A percentile compares a stretch with the other conserved stretches of the same genome.
Evolutionary conservation across 2,329 filamentous ascomycete species (phyloP).

Genomic region (Amylocarpus encephaloides): DNA sequence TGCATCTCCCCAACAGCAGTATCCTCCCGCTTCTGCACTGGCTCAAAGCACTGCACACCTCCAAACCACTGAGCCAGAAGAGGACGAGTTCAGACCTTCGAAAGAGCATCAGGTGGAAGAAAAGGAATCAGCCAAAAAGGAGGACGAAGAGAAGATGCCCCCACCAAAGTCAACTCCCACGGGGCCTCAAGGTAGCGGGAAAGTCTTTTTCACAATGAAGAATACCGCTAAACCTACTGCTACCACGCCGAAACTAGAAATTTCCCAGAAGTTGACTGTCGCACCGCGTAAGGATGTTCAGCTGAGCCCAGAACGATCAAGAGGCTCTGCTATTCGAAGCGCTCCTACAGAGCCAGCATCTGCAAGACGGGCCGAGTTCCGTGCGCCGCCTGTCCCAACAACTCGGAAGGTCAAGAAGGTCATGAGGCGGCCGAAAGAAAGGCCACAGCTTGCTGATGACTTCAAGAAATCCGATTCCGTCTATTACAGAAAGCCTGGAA

Average conservation of each 20-base stretch:
- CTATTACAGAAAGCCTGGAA: constrained; percentile 92
- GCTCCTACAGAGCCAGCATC: constrained; percentile 47
- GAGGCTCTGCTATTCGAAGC: constrained; percentile 31
- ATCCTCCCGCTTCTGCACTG: constrained; percentile 21
- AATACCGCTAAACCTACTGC: constrained; percentile 54
- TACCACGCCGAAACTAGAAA: constrained; percentile 55
- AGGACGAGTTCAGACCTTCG: constrained; percentile 48
- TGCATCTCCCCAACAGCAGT: constrained; percentile 27
- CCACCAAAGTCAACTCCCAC: constrained; percentile 46
- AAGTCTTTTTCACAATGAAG: constrained; percentile 94
- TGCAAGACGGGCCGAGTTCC: constrained; percentile 32
- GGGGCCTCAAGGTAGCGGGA: constrained; percentile 45
- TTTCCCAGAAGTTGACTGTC: constrained; percentile 63
- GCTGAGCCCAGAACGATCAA: constrained; percentile 38
- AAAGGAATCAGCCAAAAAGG: constrained; percentile 40
- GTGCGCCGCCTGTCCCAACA: constrained; percentile 30
- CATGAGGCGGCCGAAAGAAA: constrained; percentile 63
- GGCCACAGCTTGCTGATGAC: constrained; percentile 64
- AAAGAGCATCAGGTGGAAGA: constrained; percentile 63
- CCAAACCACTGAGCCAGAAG: constrained; percentile 29
- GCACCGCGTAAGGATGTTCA: constrained; percentile 24
- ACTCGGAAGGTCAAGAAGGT: constrained; percentile 58
- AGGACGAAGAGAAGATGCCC: constrained; percentile 45
- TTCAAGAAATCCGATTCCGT: constrained; percentile 78
- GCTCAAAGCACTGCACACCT: constrained; percentile 31